Percentiles rank a stretch among this genome's conserved stretches.
Conservation (phyloP, 192 early-diverging fungal species). For the Martensiomyces pterosporus region DNA sequence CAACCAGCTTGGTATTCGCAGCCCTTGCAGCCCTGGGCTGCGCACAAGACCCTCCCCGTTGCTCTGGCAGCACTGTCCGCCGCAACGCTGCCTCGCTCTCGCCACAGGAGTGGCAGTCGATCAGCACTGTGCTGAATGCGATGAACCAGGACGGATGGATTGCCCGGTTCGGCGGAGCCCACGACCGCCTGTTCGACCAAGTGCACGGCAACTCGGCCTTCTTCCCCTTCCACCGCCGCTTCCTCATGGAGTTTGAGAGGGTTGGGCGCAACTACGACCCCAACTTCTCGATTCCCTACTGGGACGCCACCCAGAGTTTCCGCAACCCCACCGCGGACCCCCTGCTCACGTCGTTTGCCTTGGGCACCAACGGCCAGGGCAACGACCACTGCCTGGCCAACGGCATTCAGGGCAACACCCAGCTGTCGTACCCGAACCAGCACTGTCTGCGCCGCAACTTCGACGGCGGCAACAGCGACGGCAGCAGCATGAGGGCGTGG, state of each 20-base stretch:
- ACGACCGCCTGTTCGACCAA: constrained; percentile 36
- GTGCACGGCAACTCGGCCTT: constrained; percentile 47
- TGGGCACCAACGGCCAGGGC: constrained; percentile 35
- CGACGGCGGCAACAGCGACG: constrained; percentile 23
- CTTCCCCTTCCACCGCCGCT: constrained; percentile 53
- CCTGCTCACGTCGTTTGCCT: constrained; percentile 19
- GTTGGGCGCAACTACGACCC: constrained; percentile 35
- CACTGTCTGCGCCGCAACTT: constrained; percentile 50
- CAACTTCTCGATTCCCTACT: constrained; percentile 48
- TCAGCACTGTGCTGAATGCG: constrained; percentile 25
- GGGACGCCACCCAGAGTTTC: constrained; percentile 46
- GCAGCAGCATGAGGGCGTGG: constrained; percentile 27
- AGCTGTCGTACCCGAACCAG: constrained; percentile 36
- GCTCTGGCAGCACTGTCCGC: constrained; percentile 29
- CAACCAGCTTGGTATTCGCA: constrained; percentile 25
- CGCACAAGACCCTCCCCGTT: constrained; percentile 26
- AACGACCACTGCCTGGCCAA: constrained; percentile 21
- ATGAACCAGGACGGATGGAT: constrained; percentile 43
- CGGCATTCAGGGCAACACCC: constrained; percentile 43
- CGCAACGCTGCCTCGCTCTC: constrained; percentile 42
- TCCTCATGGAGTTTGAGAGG: constrained; percentile 46
- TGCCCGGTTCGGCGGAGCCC: constrained; percentile 27
- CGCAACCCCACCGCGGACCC: constrained; percentile 29
- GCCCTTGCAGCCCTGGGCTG: constrained; percentile 21
- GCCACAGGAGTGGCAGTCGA: constrained; percentile 40